These are phyloP conservation scores for Pseudogymnoascus sp. DNA, from an alignment of 2,329 filamentous ascomycete genomes.

Conservation along the genomic window DNA sequence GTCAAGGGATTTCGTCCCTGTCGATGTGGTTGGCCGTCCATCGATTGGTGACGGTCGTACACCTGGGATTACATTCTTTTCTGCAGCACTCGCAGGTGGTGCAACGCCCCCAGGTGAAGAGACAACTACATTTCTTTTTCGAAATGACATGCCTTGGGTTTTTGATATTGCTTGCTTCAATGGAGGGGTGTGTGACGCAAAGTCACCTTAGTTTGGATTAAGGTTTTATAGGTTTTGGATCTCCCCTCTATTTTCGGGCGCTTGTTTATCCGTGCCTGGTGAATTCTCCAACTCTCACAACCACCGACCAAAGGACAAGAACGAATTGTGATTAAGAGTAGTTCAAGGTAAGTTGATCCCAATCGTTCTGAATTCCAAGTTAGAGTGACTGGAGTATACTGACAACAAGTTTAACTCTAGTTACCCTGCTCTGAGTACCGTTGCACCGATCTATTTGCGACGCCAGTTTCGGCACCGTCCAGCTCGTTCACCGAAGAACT, in stretches of 20 bases:
- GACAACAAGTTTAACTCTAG: neutral
- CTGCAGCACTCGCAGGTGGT: conserved; percentile 17
- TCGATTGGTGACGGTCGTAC: conserved; percentile 82
- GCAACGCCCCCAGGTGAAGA: conserved; percentile 22
- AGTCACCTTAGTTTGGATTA: neutral
- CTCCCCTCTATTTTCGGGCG: conserved; percentile 6
- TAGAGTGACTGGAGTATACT: neutral
- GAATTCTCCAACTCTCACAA: conserved; percentile 10
- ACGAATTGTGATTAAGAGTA: neutral
- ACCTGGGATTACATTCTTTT: conserved; percentile 36
- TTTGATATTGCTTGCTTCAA: neutral
- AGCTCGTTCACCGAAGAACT: neutral
- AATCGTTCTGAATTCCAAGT: neutral
- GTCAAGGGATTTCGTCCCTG: conserved; percentile 80
- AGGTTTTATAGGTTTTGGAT: conserved; percentile 5
- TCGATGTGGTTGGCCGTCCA: conserved; percentile 81
- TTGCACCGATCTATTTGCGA: neutral
- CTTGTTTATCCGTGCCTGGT: conserved; percentile 4
- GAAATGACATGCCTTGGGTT: conserved; percentile 50
- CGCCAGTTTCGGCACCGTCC: neutral
- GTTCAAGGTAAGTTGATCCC: neutral
- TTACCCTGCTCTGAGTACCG: neutral
- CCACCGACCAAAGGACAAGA: neutral
- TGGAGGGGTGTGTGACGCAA: conserved; percentile 4
- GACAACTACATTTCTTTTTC: conserved; percentile 58